phyloP scores from a whole-genome alignment of 805 yeast genomes.

The Pichia nanzhaoensis region DNA sequence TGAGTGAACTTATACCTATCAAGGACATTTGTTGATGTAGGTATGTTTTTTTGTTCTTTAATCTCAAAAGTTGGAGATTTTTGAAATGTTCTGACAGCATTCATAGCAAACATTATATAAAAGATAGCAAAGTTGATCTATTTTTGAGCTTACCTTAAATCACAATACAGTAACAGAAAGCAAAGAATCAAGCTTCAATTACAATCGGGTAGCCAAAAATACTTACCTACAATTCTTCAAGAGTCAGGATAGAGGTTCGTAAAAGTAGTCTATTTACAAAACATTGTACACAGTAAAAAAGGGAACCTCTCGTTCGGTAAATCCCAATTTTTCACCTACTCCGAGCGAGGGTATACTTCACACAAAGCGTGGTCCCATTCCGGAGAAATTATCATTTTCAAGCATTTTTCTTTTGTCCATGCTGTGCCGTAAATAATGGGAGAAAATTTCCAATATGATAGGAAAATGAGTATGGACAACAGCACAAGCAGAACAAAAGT shows the following conservation, averaged over 20 bases:
- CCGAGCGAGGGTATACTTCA: slow-evolving; percentile 3
- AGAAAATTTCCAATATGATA: slow-evolving; percentile 26
- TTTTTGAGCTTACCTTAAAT: no score
- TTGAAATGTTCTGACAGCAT: neutral
- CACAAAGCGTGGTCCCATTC: slow-evolving; percentile 15
- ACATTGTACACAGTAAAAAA: neutral
- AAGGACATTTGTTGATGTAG: neutral
- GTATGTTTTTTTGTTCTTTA: neutral
- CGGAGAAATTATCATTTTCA: slow-evolving; percentile 13
- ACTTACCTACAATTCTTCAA: no score
- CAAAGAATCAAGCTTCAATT: no score
- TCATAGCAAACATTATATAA: neutral
- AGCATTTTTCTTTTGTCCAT: slow-evolving; percentile 42
- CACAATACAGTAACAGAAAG: no score
- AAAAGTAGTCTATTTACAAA: no score
- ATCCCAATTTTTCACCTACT: neutral
- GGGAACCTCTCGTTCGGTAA: neutral
- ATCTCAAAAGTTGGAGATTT: neutral
- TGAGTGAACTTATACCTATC: slow-evolving; percentile 36
- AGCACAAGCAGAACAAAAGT: slow-evolving; percentile 26
- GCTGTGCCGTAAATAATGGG: slow-evolving; percentile 42
- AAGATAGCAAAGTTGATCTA: neutral
- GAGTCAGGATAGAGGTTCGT: no score
- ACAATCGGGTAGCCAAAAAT: no score
- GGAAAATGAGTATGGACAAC: slow-evolving; percentile 18